Base-by-base conservation (phyloP, 2,329 filamentous ascomycete species). In the Verticillium albo-atrum region DNA sequence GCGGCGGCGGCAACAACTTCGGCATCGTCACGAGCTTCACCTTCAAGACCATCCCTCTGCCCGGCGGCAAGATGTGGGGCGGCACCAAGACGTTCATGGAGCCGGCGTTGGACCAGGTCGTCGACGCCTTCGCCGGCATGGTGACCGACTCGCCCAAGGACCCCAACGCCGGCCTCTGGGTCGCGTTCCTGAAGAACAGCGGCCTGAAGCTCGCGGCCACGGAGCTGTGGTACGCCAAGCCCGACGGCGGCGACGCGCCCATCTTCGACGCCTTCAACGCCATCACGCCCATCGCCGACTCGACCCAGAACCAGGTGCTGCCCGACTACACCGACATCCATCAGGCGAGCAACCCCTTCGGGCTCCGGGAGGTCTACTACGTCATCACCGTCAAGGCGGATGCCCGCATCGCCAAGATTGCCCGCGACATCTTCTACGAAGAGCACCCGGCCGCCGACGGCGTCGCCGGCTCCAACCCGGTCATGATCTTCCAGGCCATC, bases 1-100 rank as follows among this genome's bases (percentile, higher is more conserved):
- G 76, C 37, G 82, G 82, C 20, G 80, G 81, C 3, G 81, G 82
- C 2, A 82, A 81, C 34, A 85, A 79, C 54, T 86, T 82, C 62
- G 84, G 79, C n/a, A 73, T 87, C 4, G 80, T 86, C 4, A 73
- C 77, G 10, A 79, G 79, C 10, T 76, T 86, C 68, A 73, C 77
- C 25, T 66, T 81, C 15, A 68, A 68, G 14, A 75, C 75, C 0
- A 71, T 74, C 53, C 67, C 71, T 1, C 72, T 71, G 15, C 62
- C 61, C 1, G 58, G 68, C 7, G 73, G 71, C 14, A 32, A 68
- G 2, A 68, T 80, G 56, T 77, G 75, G 72, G 76, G 74, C 34
- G 75, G 75, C 7, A 58, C 68, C 4, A 67, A 68, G 20, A 61
- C 66, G 14, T 77, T 72, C 62, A 62, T 59, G 20, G 69, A 68